Evolutionary conservation across 306 rosid genomes (phyloP), one percentile per base, ranked within the genome.

Genomic region (Rubus parviflorus): DNA sequence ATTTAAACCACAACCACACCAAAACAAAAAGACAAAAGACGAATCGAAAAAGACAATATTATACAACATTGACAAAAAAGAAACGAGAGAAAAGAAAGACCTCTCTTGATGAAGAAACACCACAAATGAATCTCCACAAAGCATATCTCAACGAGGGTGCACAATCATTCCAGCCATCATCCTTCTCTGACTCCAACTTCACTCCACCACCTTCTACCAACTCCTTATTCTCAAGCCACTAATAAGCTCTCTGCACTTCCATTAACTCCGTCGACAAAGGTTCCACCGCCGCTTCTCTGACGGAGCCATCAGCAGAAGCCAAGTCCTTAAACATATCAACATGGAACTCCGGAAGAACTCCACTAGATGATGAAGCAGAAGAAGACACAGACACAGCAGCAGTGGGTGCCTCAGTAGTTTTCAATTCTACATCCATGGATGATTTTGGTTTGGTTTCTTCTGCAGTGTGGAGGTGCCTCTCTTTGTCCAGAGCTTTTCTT

Each of bases 131-230:
- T 73, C 99, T 85, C 1, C 97, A 91, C 43, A 95, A 62, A 7
- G 99, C 77, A 95, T 95, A 95, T 86, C 90, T 85, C 75, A 95
- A 89, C n/a, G 99, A 95, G 11, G 99, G 97, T 0, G 97, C 99
- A 85, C 97, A 95, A 37, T 86, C 84, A 20, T 95, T 91, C 84
- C 92, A 83, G 22, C 99, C 97, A 82, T 95, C 99, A 25, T 95
- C 87, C 75, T 92, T 95, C 80, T 92, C 97, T 19, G 97, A 97
- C 81, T 95, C 99, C 87, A 95, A 71, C 76, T 86, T 95, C 48
- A 89, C 81, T 5, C 89, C 91, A 49, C 89, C 90, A 68, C 89
- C 89, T 23, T 89, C 94, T 15, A 81, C 80, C 69, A 40, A 7
- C 69, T 88, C 92, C 85, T 87, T 92, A 48, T 81, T 81, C 72